Percentiles rank a stretch among this genome's conserved stretches.
These are phyloP conservation scores for Mycena filopes DNA, from an alignment of 768 basidiomycete species.

Conservation along the genomic window DNA sequence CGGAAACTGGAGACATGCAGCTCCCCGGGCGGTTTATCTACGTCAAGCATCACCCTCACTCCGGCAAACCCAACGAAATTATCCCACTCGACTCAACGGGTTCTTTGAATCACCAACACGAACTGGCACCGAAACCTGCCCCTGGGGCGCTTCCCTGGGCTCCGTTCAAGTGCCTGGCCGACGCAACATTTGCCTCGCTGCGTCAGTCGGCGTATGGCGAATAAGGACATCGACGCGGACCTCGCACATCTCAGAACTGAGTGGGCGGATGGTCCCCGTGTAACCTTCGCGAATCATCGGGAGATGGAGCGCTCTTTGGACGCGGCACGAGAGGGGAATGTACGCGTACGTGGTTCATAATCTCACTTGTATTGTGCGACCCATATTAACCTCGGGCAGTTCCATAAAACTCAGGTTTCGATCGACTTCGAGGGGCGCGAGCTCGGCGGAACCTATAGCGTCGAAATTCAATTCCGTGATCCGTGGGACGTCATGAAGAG, in stretches of 20 bases:
- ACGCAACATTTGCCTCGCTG: conserved; percentile 30
- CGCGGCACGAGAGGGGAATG: conserved; percentile 19
- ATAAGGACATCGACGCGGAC: conserved; percentile 25
- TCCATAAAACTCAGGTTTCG: too few species aligned
- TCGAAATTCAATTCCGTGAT: conserved; percentile 33
- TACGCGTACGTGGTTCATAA: conserved; percentile 11
- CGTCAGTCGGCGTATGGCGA: conserved; percentile 21
- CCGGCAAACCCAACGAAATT: conserved; percentile 14
- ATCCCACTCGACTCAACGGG: neutral
- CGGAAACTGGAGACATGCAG: neutral
- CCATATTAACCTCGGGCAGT: too few species aligned
- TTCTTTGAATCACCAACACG: neutral
- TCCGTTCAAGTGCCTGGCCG: conserved; percentile 30
- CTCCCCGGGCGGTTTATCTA: conserved; percentile 15
- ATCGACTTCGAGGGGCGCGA: conserved; percentile 19
- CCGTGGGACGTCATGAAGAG: conserved; percentile 30
- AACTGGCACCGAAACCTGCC: neutral
- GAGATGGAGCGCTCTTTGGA: conserved; percentile 18
- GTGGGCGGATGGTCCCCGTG: conserved; percentile 1
- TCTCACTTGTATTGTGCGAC: too few species aligned
- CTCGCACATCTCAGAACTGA: neutral
- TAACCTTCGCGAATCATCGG: conserved; percentile 30
- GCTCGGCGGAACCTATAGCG: conserved; percentile 11
- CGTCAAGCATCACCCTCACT: conserved; percentile 19
- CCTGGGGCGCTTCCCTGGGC: conserved; percentile 28